A percentile compares a stretch with the other conserved stretches of the same genome.
phyloP scores from a whole-genome alignment of 1,284 basidiomycete species.

The Naganishia cerealis region DNA sequence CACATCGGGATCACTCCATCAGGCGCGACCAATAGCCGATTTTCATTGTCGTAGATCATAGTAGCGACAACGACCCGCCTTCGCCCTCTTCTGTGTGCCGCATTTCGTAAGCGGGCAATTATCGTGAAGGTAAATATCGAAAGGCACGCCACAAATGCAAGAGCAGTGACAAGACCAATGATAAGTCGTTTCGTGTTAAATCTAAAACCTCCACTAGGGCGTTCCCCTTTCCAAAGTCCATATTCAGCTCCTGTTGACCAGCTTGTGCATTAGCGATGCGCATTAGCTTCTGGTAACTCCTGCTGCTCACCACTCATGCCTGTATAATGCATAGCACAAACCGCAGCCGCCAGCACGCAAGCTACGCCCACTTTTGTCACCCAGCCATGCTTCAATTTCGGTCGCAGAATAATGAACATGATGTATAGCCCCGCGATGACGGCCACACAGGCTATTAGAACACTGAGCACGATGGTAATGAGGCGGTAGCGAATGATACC shows the following conservation, averaged over 20 bases:
- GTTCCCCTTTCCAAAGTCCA: slow-evolving; percentile 47
- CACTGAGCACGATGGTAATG: slow-evolving; percentile 52
- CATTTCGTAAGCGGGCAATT: slow-evolving; percentile 46
- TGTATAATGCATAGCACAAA: slow-evolving; percentile 54
- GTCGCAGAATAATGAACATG: slow-evolving; percentile 57
- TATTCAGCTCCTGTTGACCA: slow-evolving; percentile 33
- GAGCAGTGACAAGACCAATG: slow-evolving; percentile 53
- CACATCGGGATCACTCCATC: slow-evolving; percentile 56
- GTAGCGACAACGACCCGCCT: slow-evolving; percentile 55
- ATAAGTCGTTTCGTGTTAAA: slow-evolving; percentile 47
- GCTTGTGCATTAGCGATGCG: neutral
- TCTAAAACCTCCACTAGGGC: slow-evolving; percentile 30
- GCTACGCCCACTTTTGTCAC: slow-evolving; percentile 53
- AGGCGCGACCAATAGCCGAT: slow-evolving; percentile 53
- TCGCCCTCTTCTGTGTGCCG: slow-evolving; percentile 47
- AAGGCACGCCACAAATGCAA: slow-evolving; percentile 54
- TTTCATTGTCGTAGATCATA: slow-evolving; percentile 53
- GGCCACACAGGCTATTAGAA: slow-evolving; percentile 55
- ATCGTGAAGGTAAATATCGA: slow-evolving; percentile 51
- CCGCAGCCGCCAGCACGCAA: slow-evolving; percentile 52
- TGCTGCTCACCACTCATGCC: slow-evolving; percentile 36
- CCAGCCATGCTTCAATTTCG: slow-evolving; percentile 56
- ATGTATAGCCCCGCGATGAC: slow-evolving; percentile 56
- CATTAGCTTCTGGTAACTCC: neutral
- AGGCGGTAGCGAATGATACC: slow-evolving; percentile 53